phyloP scores from a whole-genome alignment of 2,329 filamentous ascomycete genomes.

The Teratosphaeria gauchensis region DNA sequence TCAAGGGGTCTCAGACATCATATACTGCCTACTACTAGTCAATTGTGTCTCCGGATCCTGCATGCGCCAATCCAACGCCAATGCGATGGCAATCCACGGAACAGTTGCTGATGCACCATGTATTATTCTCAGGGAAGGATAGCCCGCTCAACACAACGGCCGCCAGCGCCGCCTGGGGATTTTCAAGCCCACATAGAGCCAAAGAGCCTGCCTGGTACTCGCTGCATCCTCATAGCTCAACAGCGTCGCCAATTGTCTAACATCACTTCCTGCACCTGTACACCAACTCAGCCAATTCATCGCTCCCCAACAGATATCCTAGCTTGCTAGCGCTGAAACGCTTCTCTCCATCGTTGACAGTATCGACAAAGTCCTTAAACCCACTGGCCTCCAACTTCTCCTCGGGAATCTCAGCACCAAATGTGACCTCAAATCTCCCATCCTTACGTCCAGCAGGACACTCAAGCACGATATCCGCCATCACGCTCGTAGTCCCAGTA shows the following conservation, averaged over 20 bases:
- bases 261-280: slow-evolving; percentile 7
- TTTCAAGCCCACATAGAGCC: neutral
- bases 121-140: too few species aligned
- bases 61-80: too few species aligned
- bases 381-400: neutral
- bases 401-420: neutral
- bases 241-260: neutral
- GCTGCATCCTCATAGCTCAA: neutral
- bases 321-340: slow-evolving; percentile 4
- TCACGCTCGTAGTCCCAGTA: neutral
- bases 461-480: slow-evolving; percentile 1
- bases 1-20: too few species aligned
- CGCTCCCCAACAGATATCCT: slow-evolving; percentile 1
- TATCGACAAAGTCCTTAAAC: slow-evolving; percentile 1
- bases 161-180: too few species aligned
- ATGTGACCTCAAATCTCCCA: slow-evolving; percentile 4
- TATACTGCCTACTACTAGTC: too few species aligned
- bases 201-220: neutral
- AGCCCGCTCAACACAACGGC: too few species aligned
- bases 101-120: too few species aligned
- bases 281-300: slow-evolving; percentile 10
- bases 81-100: too few species aligned
- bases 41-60: too few species aligned
- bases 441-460: slow-evolving; percentile 4
- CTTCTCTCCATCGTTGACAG: neutral